Percentiles rank a stretch among this genome's conserved stretches.
Evolutionary conservation across 345 rosid genomes (phyloP).

Genomic region (Brassica juncea): DNA sequence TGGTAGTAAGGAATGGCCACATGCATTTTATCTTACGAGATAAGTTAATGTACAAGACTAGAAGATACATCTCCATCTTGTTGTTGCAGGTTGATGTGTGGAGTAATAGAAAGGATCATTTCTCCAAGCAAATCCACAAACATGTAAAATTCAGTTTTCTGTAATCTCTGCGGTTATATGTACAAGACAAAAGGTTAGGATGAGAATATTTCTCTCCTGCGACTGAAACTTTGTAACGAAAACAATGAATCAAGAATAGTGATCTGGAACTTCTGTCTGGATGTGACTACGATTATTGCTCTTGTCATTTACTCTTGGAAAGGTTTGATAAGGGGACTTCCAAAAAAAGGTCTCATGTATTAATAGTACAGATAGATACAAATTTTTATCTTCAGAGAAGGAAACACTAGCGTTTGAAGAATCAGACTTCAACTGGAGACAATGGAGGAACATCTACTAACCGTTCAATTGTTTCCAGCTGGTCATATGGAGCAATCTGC

Average conservation of each 20-base stretch:
- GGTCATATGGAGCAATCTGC: slow-evolving; percentile 99
- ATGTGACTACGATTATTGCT: background rate
- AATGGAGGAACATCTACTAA: slow-evolving; percentile 60
- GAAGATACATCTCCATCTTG: background rate
- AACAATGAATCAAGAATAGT: slow-evolving; percentile 7
- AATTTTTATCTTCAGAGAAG: background rate
- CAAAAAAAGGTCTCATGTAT: background rate
- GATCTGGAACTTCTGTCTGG: slow-evolving; percentile 3
- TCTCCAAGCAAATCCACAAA: background rate
- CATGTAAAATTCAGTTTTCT: background rate
- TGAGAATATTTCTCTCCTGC: background rate
- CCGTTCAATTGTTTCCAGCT: slow-evolving; percentile 76
- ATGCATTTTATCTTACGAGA: background rate
- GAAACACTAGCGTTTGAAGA: background rate
- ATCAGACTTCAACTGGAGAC: slow-evolving; percentile 43
- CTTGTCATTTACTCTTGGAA: slow-evolving; percentile 20
- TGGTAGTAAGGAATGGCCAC: background rate
- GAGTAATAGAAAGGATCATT: background rate
- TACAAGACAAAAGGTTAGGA: background rate
- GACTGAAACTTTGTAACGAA: background rate
- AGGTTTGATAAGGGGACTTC: slow-evolving; percentile 4
- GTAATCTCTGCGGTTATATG: background rate
- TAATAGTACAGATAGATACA: slow-evolving; percentile 15
- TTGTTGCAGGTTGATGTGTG: background rate
- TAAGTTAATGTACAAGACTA: background rate